phyloP scores from a whole-genome alignment of 1,284 basidiomycete species.

The Abortiporus biennis region DNA sequence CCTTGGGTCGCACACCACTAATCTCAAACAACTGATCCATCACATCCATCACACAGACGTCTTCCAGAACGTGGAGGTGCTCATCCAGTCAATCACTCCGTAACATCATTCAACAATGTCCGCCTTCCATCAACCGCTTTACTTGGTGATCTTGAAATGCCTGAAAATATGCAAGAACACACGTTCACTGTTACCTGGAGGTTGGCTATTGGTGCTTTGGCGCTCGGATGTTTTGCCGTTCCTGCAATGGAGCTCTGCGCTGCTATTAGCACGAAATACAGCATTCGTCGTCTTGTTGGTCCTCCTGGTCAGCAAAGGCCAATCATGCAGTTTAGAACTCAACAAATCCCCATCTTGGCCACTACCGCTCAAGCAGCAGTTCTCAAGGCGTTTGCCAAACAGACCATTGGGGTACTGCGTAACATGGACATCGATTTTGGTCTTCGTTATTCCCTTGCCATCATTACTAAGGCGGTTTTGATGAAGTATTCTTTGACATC shows the following conservation, averaged over 20 bases:
- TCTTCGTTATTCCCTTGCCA: conserved; percentile 33
- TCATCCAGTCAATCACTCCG: conserved; percentile 29
- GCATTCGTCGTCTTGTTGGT: conserved; percentile 31
- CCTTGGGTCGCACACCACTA: no score
- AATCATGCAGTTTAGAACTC: conserved; percentile 41
- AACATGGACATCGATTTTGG: conserved; percentile 22
- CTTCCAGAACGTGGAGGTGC: conserved; percentile 29
- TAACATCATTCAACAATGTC: conserved; percentile 35
- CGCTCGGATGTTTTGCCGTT: conserved; percentile 27
- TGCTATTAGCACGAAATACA: conserved; percentile 35
- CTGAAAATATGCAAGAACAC: conserved; percentile 16
- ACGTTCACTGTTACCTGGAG: conserved; percentile 30
- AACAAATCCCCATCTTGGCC: conserved; percentile 37
- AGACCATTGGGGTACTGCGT: conserved; percentile 25
- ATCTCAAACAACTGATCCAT: no score
- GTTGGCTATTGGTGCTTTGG: conserved; percentile 33
- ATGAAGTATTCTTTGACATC: conserved; percentile 24
- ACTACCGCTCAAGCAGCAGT: conserved; percentile 36
- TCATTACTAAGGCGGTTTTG: conserved; percentile 33
- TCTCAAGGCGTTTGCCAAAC: conserved; percentile 27
- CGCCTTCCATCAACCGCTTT: conserved; percentile 27
- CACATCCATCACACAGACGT: conserved; percentile 18
- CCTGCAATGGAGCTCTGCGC: conserved; percentile 26
- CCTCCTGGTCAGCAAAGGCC: conserved; percentile 20
- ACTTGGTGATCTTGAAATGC: conserved; percentile 23